A percentile compares a stretch with the other conserved stretches of the same genome.
Evolutionary conservation across 306 rosid species (phyloP).

Genomic region (Dryas drummondii): DNA sequence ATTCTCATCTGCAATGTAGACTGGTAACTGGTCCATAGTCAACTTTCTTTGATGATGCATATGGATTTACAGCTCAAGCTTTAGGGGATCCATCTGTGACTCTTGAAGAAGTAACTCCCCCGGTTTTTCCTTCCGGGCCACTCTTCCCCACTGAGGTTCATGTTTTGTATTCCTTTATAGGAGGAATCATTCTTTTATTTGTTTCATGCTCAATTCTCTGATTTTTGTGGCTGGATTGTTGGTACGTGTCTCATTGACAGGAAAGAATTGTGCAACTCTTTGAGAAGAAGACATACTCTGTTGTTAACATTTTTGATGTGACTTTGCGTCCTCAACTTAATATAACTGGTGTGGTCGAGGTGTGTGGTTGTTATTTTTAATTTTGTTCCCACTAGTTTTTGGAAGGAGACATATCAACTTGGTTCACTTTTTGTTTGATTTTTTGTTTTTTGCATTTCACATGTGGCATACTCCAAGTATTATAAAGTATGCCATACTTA

Average conservation of each 20-base stretch:
- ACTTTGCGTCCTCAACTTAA: conserved; percentile 95
- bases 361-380: conserved; percentile 24
- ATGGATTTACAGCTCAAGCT: conserved; percentile 69
- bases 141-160: conserved; percentile 88
- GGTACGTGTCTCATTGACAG: conserved; percentile 40
- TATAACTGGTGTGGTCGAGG: conserved; percentile 91
- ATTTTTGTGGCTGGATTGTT: conserved; percentile 16
- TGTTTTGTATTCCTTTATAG: conserved; percentile 5
- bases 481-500: neutral
- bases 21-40: neutral
- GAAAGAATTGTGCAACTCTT: conserved; percentile 83
- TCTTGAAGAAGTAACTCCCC: conserved; percentile 80
- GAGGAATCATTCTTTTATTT: neutral
- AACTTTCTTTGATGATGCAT: conserved; percentile 14
- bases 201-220: neutral
- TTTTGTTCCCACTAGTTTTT: neutral
- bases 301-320: conserved; percentile 90
- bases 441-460: neutral
- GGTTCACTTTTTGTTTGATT: neutral
- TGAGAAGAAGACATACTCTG: conserved; percentile 85
- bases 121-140: conserved; percentile 56
- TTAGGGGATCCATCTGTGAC: conserved; percentile 86
- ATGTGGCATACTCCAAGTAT: neutral
- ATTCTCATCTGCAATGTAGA: neutral
- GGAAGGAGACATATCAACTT: conserved; percentile 8